Base-by-base conservation (phyloP, 192 early-diverging fungal genomes). In the Irineochytrium annulatum region DNA sequence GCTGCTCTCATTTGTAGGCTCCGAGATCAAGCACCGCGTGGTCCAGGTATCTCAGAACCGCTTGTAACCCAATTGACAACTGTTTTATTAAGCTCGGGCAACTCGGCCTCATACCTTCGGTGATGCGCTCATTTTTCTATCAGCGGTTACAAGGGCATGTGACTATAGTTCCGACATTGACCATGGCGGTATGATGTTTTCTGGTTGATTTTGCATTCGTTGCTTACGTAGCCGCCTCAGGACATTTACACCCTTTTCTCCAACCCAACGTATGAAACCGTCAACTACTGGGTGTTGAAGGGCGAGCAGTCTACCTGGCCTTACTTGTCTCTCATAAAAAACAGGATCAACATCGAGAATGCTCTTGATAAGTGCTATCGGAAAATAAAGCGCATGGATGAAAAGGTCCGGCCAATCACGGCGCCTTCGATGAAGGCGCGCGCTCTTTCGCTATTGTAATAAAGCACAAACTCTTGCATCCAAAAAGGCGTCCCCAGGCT, bases 251-350 rank as follows among this genome's bases (percentile, higher is more conserved):
- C 75, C 3, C 41, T 90, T 27, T 82, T 89, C 37, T 80, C 86
- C 14, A 87, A 87, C 32, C 89, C 87, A 34, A 88, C 86, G 0
- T 71, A 82, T 33, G 59, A 58, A 32, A 82, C 85, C 11, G 69
- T 90, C 16, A 78, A 73, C 26, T 82, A 78, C 70, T 86, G 87
- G 87, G 83, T 90, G 34, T 30, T 78, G 20, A 89, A 90, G 57
- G 89, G 89, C 24, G 85, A 90, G 60, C 78, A 82, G 51, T 81
- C 89, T 1, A 86, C 87, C 0, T 90, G 89, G 89, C 89, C 89
- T 1, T 66, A 80, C 28, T 48, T 90, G 14, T 74, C 82, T 3
- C 67, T 90, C 60, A 85, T 89, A 53, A 72, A 70, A 26, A 76
- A 78, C 45, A 63, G 89, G 20, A 79, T 79, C 22, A 76, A 74